Evolutionary conservation across 177 flowering plant species (phyloP), one percentile per base, ranked within the genome.

Genomic region (Vitis hybrid): DNA sequence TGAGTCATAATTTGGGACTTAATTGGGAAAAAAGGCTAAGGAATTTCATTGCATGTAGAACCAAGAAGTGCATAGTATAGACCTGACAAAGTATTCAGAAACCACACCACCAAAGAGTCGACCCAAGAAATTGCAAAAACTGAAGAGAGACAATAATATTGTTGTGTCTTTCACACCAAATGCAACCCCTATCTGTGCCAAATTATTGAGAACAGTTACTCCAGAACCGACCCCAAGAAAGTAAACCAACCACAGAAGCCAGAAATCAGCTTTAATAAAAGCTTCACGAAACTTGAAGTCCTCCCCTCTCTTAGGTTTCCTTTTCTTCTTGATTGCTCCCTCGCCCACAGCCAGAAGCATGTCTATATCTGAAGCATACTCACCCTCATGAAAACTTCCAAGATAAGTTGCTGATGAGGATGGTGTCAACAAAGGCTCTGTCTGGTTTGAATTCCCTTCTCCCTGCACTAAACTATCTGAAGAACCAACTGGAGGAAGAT

Each of bases 51-150:
- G 32, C 32, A 30, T 30, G 32, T 30, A 30, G 32, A 30, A 30
- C 32, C 32, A 30, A 30, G 32, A 30, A 30, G 32, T 30, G 32
- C 32, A 30, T 30, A 67, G 52, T n/a, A 57, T 64, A 68, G 13
- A 83, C 87, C 85, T 84, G 76, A 84, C 80, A 77, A 78, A 84
- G 68, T 82, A 72, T 68, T 84, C 87, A 14, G 87, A 84, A 67
- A 82, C 64, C 6, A 67, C 75, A 74, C 87, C 85, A 1, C 82
- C 68, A 52, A 80, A 77, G 56, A 84, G 79, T 40, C 87, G 87
- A 18, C 87, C 87, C 4, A 71, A 19, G 60, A 84, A 82, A 72
- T 80, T 82, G 83, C 78, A 82, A 67, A 84, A 80, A 81, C 85
- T 77, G 74, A 82, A 80, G 59, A 82, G 56, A n/a, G 71, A 55